Evolutionary conservation across 2,329 filamentous ascomycete genomes (phyloP).

Genomic region (Aspergillus nomiae): DNA sequence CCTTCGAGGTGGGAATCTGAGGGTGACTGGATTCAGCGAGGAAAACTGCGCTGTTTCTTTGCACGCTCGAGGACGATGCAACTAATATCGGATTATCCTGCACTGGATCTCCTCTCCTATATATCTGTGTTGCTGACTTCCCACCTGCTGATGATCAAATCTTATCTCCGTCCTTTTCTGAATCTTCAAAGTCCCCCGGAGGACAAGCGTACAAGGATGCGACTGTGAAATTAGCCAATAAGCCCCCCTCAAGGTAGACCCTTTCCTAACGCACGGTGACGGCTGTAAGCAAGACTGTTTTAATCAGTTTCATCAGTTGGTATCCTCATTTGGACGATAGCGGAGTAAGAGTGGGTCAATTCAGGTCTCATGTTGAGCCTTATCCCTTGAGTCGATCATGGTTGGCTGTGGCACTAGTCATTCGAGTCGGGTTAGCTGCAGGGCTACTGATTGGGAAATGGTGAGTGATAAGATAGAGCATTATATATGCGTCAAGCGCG

Average conservation of each 20-base stretch:
- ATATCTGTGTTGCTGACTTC: neutral
- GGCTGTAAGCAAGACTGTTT: no score
- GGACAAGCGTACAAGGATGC: neutral
- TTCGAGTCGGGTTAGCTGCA: neutral
- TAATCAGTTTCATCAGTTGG: neutral
- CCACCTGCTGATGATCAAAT: neutral
- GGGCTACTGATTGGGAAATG: neutral
- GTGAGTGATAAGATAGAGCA: neutral
- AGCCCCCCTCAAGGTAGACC: rapidly evolving
- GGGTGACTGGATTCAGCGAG: neutral
- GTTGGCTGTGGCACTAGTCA: neutral
- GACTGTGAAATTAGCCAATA: neutral
- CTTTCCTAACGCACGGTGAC: neutral
- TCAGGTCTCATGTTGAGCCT: neutral
- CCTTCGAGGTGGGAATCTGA: neutral
- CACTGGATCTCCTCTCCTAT: neutral
- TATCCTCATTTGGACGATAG: no score
- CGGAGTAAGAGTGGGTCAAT: neutral
- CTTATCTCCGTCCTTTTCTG: neutral
- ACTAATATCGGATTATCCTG: neutral
- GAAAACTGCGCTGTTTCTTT: neutral
- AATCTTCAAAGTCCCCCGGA: rapidly evolving
- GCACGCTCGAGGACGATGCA: neutral
- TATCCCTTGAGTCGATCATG: neutral
- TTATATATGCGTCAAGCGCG: neutral